Percentiles rank a stretch among this genome's conserved stretches.
Evolutionary conservation across 1,139 yeast genomes (phyloP).

Genomic region (Geotrichum macrosporum): DNA sequence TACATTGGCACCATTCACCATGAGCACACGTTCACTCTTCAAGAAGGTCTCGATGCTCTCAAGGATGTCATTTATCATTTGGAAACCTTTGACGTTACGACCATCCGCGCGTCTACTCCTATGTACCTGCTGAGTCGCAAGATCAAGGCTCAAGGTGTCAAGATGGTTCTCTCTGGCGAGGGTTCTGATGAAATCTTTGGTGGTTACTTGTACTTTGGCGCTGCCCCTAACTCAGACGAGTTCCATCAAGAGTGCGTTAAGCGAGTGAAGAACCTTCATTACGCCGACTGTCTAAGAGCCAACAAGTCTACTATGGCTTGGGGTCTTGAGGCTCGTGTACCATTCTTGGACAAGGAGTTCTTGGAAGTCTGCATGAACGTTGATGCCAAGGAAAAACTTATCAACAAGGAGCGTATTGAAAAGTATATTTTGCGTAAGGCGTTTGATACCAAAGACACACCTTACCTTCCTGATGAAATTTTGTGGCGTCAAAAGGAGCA

Average conservation of each 20-base stretch:
- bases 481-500: slow-evolving; percentile 99
- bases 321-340: slow-evolving; percentile 99
- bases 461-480: slow-evolving; percentile 92
- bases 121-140: slow-evolving; percentile 94
- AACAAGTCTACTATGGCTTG: slow-evolving; percentile 99
- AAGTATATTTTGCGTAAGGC: slow-evolving; percentile 96
- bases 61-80: slow-evolving; percentile 91
- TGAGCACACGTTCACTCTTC: slow-evolving; percentile 93
- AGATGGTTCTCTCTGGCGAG: slow-evolving; percentile 98
- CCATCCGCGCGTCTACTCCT: slow-evolving; percentile 98
- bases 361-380: slow-evolving; percentile 91
- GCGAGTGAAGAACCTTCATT: slow-evolving; percentile 95
- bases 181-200: slow-evolving; percentile 99
- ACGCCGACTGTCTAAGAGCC: slow-evolving; percentile 96
- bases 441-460: slow-evolving; percentile 80
- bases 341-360: slow-evolving; percentile 92
- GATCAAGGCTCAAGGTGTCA: slow-evolving; percentile 98
- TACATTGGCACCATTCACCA: slow-evolving; percentile 95
- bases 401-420: slow-evolving; percentile 75
- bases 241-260: slow-evolving; percentile 94
- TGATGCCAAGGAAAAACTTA: slow-evolving; percentile 86
- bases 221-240: slow-evolving; percentile 86
- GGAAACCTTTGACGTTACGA: slow-evolving; percentile 97
- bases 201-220: slow-evolving; percentile 94
- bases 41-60: slow-evolving; percentile 94